Percentiles rank a stretch among this genome's conserved stretches.
Conservation (phyloP, 331 rosid genomes). For the Arachis monticola region DNA sequence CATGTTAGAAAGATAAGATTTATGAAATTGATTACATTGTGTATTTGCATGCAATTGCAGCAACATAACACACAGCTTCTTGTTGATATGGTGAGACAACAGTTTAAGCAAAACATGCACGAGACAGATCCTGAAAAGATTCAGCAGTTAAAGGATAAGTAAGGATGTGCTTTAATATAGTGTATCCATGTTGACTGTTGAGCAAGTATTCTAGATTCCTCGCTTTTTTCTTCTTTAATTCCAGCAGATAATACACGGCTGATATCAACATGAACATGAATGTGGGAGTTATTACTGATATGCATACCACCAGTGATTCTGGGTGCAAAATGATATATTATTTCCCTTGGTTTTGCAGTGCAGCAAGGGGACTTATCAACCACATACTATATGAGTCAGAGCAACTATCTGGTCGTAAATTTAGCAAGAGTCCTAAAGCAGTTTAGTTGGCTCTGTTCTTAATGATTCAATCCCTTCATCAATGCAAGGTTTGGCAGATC, state of each 20-base stretch:
- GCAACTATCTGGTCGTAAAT: constrained; percentile 77
- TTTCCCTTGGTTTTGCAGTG: constrained; percentile 55
- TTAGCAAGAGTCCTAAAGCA: constrained; percentile 53
- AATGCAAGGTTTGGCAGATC: constrained; percentile 31
- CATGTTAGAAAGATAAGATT: constrained; percentile 2
- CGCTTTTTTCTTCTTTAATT: constrained; percentile 11
- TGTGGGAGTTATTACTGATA: constrained; percentile 15
- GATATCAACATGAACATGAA: constrained; percentile 17
- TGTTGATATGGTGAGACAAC: constrained; percentile 82
- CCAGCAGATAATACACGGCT: constrained; percentile 29
- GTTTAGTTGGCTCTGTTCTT: constrained; percentile 31
- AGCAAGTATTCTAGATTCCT: constrained; percentile 18
- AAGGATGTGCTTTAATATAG: constrained; percentile 47
- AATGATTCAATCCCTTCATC: constrained; percentile 31
- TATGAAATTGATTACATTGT: constrained; percentile 18
- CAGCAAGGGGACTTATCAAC: constrained; percentile 96
- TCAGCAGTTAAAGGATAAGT: constrained; percentile 89
- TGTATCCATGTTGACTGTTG: constrained; percentile 20
- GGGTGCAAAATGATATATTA: not conserved
- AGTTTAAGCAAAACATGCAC: constrained; percentile 71
- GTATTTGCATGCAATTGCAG: constrained; percentile 51
- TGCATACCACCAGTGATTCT: not conserved
- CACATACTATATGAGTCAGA: constrained; percentile 82
- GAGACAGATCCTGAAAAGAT: constrained; percentile 92
- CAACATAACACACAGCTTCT: constrained; percentile 78